Conservation (phyloP, 1,284 basidiomycete species). For the Pisolithus thermaeus region DNA sequence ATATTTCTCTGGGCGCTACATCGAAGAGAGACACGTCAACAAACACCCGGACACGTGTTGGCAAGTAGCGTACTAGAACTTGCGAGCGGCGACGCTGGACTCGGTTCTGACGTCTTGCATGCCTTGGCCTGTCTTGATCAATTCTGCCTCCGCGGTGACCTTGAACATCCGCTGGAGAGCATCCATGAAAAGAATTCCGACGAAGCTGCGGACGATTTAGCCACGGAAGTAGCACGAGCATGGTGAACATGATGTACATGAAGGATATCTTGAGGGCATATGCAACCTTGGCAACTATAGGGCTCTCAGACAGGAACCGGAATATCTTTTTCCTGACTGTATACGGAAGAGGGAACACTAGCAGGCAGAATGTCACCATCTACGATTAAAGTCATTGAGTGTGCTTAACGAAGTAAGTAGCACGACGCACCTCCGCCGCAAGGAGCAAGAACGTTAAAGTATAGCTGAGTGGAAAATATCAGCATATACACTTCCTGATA, state of each 20-base stretch:
- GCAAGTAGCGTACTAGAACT: conserved; percentile 73
- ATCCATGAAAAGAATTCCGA: conserved; percentile 82
- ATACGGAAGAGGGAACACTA: conserved; percentile 76
- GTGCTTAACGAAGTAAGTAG: not conserved
- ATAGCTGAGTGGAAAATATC: conserved; percentile 43
- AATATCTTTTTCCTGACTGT: conserved; percentile 68
- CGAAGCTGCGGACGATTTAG: conserved; percentile 55
- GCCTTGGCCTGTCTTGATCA: conserved; percentile 56
- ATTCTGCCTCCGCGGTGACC: conserved; percentile 70
- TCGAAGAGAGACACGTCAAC: conserved; percentile 1
- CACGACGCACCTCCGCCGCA: conserved; percentile 50
- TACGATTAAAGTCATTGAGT: conserved; percentile 13
- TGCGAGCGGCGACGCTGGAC: conserved; percentile 80
- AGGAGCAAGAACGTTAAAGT: conserved; percentile 73
- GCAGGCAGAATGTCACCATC: conserved; percentile 70
- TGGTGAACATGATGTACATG: conserved; percentile 53
- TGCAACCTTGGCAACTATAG: conserved; percentile 65
- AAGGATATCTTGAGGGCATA: conserved; percentile 91
- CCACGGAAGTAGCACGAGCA: not conserved
- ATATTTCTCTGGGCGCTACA: conserved; percentile 74
- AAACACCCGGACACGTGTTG: not conserved
- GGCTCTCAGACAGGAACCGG: conserved; percentile 67
- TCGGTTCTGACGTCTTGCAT: conserved; percentile 71
- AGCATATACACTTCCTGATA: not conserved
- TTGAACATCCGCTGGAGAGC: conserved; percentile 92